Percentiles rank a stretch among this genome's conserved stretches.
phyloP scores from a whole-genome alignment of 2,329 filamentous ascomycete species.

The Pyricularia pennisetigena region DNA sequence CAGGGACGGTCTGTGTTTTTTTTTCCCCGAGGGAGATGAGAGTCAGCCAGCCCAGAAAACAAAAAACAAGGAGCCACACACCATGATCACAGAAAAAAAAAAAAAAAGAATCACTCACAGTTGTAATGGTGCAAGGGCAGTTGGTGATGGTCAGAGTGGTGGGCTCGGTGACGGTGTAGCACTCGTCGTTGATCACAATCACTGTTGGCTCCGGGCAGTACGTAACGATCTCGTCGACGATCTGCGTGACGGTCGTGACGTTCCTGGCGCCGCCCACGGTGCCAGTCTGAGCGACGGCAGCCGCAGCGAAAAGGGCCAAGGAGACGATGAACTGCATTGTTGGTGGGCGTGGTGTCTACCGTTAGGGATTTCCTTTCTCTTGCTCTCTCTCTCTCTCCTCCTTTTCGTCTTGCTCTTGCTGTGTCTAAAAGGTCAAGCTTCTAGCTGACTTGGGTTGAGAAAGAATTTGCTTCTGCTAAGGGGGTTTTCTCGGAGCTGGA shows the following conservation, averaged over 20 bases:
- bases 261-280: slow-evolving; percentile 6
- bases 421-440: not conserved
- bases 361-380: slow-evolving; percentile 4
- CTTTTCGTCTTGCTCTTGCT: not conserved
- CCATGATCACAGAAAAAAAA: not conserved
- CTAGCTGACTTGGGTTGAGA: not conserved
- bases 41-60: not conserved
- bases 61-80: too few species aligned
- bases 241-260: slow-evolving; percentile 10
- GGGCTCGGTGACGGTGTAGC: slow-evolving; percentile 53
- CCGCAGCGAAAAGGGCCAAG: slow-evolving; percentile 15
- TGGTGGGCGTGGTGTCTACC: slow-evolving; percentile 20
- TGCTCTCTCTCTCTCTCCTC: too few species aligned
- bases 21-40: not conserved
- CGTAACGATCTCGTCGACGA: slow-evolving; percentile 57
- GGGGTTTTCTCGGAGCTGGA: not conserved
- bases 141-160: slow-evolving; percentile 17
- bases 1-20: not conserved
- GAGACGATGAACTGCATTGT: slow-evolving; percentile 9
- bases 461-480: not conserved
- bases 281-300: slow-evolving; percentile 8
- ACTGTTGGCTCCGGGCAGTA: slow-evolving; percentile 61
- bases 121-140: slow-evolving; percentile 38
- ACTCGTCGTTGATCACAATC: slow-evolving; percentile 53
- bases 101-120: slow-evolving; percentile 9